A percentile compares a stretch with the other conserved stretches of the same genome.
Conservation (phyloP, 2,329 filamentous ascomycete genomes). For the Zasmidium angulare region DNA sequence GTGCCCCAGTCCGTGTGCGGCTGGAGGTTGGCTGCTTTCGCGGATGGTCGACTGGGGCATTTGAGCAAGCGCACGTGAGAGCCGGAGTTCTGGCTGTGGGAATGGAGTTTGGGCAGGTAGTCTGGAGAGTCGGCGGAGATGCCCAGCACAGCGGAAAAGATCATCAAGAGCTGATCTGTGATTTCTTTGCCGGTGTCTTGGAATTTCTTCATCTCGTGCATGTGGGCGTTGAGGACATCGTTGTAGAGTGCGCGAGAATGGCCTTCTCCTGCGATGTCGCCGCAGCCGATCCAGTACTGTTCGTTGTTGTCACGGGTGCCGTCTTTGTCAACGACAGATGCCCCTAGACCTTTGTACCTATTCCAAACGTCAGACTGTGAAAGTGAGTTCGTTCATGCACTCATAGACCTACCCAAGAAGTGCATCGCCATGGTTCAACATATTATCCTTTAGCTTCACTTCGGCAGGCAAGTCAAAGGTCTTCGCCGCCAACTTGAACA, state of each 20-base stretch:
- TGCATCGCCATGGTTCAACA: background rate
- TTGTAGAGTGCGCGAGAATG: background rate
- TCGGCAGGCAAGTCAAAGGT: background rate
- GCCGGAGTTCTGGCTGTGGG: background rate
- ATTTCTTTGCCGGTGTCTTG: background rate
- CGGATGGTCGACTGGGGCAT: background rate
- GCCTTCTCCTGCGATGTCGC: background rate
- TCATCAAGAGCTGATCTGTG: background rate
- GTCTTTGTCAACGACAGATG: background rate
- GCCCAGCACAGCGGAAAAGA: background rate
- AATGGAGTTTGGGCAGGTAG: background rate
- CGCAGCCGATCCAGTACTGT: background rate
- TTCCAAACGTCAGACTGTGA: background rate
- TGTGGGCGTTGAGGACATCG: background rate
- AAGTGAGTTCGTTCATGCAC: background rate
- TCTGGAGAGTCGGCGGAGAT: background rate
- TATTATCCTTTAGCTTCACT: background rate
- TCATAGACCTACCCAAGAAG: background rate
- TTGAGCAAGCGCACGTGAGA: background rate
- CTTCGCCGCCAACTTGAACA: background rate
- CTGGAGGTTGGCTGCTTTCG: background rate
- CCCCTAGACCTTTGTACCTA: background rate
- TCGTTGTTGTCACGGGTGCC: background rate
- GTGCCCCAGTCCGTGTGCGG: background rate
- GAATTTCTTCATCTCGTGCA: background rate